A percentile compares a stretch with the other conserved stretches of the same genome.
These are phyloP conservation scores for Microbotryum silenes-acaulis DNA, from an alignment of 1,284 basidiomycete genomes.

Conservation along the genomic window DNA sequence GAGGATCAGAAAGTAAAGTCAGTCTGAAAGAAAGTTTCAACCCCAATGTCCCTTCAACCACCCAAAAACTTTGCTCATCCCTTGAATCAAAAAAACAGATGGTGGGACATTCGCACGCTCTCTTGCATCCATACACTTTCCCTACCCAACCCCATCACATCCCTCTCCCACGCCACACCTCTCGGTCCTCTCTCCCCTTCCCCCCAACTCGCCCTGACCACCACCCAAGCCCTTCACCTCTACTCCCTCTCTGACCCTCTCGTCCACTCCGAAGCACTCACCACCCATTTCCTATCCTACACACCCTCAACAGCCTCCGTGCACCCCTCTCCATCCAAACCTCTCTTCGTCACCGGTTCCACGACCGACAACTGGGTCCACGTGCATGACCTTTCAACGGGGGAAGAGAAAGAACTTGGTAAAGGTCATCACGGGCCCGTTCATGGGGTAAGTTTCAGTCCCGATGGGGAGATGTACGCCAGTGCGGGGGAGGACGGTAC, in stretches of 20 bases:
- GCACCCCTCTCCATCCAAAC: constrained; percentile 69
- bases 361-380: constrained; percentile 91
- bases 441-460: constrained; percentile 75
- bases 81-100: constrained; percentile 49
- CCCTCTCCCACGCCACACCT: constrained; percentile 11
- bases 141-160: constrained; percentile 68
- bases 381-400: constrained; percentile 76
- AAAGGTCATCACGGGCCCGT: constrained; percentile 96
- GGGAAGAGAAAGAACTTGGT: constrained; percentile 78
- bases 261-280: constrained; percentile 45
- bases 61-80: neutral
- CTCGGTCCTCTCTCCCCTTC: neutral
- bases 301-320: constrained; percentile 84
- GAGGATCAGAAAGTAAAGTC: constrained; percentile 88
- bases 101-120: constrained; percentile 89
- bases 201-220: neutral
- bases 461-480: constrained; percentile 97
- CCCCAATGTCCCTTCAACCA: neutral
- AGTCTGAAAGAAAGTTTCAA: constrained; percentile 35
- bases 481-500: constrained; percentile 81
- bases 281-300: constrained; percentile 56
- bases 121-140: constrained; percentile 61
- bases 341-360: constrained; percentile 89
- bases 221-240: constrained; percentile 46
- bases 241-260: constrained; percentile 4